These are phyloP conservation scores for Zygoascus meyerae DNA, from an alignment of 1,139 yeast genomes.

Conservation along the genomic window DNA sequence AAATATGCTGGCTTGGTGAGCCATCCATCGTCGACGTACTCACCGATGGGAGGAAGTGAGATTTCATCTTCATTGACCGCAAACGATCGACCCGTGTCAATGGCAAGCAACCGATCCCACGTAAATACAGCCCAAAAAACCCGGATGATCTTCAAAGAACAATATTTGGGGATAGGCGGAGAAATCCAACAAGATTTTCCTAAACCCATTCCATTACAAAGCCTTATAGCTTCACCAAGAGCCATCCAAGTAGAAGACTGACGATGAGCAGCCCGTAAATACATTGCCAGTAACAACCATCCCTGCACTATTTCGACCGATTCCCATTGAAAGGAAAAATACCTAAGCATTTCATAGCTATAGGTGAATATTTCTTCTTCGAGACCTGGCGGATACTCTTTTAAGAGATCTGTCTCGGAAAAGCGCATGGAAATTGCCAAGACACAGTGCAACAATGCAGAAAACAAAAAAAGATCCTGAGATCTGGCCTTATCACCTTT, in stretches of 20 bases:
- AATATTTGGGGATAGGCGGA: constrained; percentile 35
- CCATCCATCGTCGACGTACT: constrained; percentile 48
- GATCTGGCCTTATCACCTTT: constrained; percentile 18
- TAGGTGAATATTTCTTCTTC: constrained; percentile 53
- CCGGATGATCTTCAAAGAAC: constrained; percentile 45
- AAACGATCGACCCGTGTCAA: constrained; percentile 50
- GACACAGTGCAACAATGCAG: constrained; percentile 47
- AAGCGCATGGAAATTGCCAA: constrained; percentile 51
- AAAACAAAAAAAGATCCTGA: constrained; percentile 39
- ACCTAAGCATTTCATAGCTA: constrained; percentile 43
- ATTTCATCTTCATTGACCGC: constrained; percentile 41
- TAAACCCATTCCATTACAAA: constrained; percentile 55
- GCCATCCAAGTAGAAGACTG: constrained; percentile 54
- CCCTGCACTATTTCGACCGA: constrained; percentile 59
- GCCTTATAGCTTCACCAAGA: constrained; percentile 48
- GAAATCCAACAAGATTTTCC: constrained; percentile 26
- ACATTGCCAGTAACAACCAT: constrained; percentile 52
- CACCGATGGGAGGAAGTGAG: constrained; percentile 36
- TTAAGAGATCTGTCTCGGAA: constrained; percentile 39
- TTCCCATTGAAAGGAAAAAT: constrained; percentile 61
- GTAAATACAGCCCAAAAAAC: constrained; percentile 55
- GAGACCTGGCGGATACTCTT: constrained; percentile 33
- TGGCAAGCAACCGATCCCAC: constrained; percentile 49
- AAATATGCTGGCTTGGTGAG: constrained; percentile 44
- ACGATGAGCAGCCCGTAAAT: constrained; percentile 51